A percentile compares a stretch with the other conserved stretches of the same genome.
Conservation (phyloP, 345 rosid species). For the Durio zibethinus region DNA sequence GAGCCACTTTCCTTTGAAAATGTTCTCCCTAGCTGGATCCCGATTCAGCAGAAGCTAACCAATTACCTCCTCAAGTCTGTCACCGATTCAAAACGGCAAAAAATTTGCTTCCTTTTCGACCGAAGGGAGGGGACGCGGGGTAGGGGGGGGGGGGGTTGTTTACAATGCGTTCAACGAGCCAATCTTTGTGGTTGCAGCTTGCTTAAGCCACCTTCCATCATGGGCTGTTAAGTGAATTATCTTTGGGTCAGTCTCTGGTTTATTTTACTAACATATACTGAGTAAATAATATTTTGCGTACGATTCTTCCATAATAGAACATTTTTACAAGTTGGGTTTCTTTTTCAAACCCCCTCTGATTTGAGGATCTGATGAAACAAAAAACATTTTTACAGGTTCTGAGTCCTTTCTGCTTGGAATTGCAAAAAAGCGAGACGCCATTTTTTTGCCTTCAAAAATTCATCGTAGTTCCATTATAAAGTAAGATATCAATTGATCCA, state of each 20-base stretch:
- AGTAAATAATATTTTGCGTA: no score
- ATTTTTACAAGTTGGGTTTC: no score
- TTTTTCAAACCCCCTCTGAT: no score
- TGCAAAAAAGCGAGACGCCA: not conserved
- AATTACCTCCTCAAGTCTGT: not conserved
- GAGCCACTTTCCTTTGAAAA: not conserved
- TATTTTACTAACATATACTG: not conserved
- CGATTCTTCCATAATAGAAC: no score
- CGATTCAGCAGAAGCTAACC: not conserved
- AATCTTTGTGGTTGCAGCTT: not conserved
- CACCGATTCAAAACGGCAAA: not conserved
- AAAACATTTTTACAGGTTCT: no score
- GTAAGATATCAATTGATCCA: not conserved
- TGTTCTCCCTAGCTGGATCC: not conserved
- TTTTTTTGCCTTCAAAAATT: no score
- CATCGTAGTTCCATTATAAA: not conserved
- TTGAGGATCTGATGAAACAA: no score
- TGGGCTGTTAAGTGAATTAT: not conserved
- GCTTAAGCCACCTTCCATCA: not conserved
- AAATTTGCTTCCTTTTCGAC: no score
- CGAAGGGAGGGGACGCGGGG: no score
- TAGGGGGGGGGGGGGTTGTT: no score
- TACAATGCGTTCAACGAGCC: not conserved
- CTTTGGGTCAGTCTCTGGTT: not conserved
- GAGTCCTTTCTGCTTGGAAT: not conserved